Evolutionary conservation across 2,329 filamentous ascomycete species (phyloP).

Genomic region (Tolypocladium amazonense): DNA sequence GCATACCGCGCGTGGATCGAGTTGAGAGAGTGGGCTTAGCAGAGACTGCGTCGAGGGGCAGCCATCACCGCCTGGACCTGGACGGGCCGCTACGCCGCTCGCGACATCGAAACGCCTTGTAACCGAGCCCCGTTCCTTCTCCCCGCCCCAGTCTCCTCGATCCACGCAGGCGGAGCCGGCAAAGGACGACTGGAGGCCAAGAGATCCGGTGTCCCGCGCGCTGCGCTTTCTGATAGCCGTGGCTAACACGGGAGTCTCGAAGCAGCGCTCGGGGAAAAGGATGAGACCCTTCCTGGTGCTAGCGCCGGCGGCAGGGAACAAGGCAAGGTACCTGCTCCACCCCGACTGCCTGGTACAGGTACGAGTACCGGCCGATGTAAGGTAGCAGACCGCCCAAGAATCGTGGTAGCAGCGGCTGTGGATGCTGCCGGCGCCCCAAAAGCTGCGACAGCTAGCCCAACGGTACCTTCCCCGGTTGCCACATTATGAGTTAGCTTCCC

Average conservation of each 20-base stretch:
- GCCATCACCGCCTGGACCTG: too few species aligned
- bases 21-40: not conserved
- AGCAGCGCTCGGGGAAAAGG: not conserved
- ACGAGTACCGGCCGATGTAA: not conserved
- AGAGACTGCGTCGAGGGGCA: too few species aligned
- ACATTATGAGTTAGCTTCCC: not conserved
- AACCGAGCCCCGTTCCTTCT: not conserved
- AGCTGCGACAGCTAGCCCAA: not conserved
- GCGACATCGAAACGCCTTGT: not conserved
- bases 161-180: not conserved
- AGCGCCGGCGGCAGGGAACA: not conserved
- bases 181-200: not conserved
- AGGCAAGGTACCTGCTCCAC: not conserved
- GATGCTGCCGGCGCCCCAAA: not conserved
- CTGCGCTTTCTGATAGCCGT: not conserved
- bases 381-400: not conserved
- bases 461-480: not conserved
- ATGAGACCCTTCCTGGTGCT: not conserved
- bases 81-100: not conserved
- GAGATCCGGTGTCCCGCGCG: not conserved
- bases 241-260: not conserved
- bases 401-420: not conserved
- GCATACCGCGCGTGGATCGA: not conserved
- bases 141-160: not conserved
- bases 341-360: not conserved